Base-by-base conservation (phyloP, 2,329 filamentous ascomycete genomes). In the Trichoderma koningii region DNA sequence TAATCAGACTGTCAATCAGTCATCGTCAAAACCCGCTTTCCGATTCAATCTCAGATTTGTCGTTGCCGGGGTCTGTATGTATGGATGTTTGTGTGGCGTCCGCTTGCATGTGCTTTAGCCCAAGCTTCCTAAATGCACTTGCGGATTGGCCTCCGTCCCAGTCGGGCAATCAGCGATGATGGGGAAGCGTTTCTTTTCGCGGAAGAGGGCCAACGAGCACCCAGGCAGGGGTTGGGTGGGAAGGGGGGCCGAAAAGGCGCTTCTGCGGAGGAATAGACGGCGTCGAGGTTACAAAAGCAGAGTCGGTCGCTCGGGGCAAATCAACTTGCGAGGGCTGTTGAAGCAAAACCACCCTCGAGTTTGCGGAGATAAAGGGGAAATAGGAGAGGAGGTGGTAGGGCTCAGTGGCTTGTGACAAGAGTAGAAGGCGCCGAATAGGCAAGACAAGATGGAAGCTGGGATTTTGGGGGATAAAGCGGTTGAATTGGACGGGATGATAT, bases 141-240 rank as follows among this genome's bases (percentile, higher is more conserved):
- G 41, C 55, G 41, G 53, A 42, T 28, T 44, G 23, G 45, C 12
- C 23, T 34, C 45, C 21, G 56, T 50, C 45, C 56, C 30, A 34
- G 56, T 47, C 28, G 30, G 56, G 56, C 48, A 47, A 47, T 60
- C 30, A 47, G 51, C 34, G 38, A 28, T 3, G 50, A 52, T 19
- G 26, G 34, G 34, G 12, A 38, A 10, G 3, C 6, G 30, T 38
- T 5, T 10, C 12, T 38, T 38, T 10, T 10, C 34, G 34, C 34
- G 34, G 12, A 12, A 38, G 34, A 38, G 34, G 34, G 34, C 34
- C 34, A 34, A 34, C 30, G 48, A 28, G 48, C 26, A 52, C 14
- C 28, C 26, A 34, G 30, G 41, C 10, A 28, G 28, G 15, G 7
- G 30, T 30, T 30, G 7, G 30, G 30, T 30, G 30, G 30, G 34